These are phyloP conservation scores for Albifimbria verrucaria DNA, from an alignment of 2,329 filamentous ascomycete species.

Conservation along the genomic window DNA sequence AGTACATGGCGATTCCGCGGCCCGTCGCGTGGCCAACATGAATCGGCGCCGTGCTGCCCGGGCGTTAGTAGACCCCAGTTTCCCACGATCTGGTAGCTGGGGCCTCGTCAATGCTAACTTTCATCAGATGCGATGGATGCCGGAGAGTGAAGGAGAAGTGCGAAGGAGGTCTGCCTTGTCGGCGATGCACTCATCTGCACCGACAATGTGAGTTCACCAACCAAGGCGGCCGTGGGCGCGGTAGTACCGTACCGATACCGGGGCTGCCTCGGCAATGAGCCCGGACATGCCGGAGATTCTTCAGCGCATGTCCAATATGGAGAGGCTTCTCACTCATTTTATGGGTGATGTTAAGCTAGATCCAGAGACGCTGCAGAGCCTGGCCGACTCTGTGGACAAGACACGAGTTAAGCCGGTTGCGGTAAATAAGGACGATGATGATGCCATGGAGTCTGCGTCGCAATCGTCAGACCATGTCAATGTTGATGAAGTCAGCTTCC, in stretches of 20 bases:
- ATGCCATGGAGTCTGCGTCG: constrained; percentile 13
- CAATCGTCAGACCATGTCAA: constrained; percentile 21
- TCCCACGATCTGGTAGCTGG: not conserved
- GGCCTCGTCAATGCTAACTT: not conserved
- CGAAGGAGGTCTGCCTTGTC: constrained; percentile 52
- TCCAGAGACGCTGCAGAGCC: constrained; percentile 29
- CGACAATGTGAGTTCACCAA: constrained; percentile 47
- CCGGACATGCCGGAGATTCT: constrained; percentile 19
- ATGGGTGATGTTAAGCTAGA: constrained; percentile 35
- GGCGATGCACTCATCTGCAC: constrained; percentile 47
- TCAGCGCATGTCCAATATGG: constrained; percentile 33
- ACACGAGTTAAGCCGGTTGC: constrained; percentile 12
- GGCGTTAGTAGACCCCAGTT: not conserved
- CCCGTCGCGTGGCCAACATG: not conserved
- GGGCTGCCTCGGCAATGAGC: constrained; percentile 18
- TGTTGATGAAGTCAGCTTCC: constrained; percentile 34
- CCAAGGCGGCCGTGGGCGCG: constrained; percentile 25
- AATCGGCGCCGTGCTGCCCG: not conserved
- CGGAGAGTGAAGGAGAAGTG: constrained; percentile 55
- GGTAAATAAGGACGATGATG: constrained; percentile 17
- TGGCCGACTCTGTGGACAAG: constrained; percentile 40
- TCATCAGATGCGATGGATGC: constrained; percentile 49
- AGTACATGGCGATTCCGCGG: not conserved
- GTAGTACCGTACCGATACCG: constrained; percentile 7
- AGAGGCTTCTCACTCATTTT: constrained; percentile 45